phyloP scores from a whole-genome alignment of 768 basidiomycete genomes.

The Saitozyma podzolica region DNA sequence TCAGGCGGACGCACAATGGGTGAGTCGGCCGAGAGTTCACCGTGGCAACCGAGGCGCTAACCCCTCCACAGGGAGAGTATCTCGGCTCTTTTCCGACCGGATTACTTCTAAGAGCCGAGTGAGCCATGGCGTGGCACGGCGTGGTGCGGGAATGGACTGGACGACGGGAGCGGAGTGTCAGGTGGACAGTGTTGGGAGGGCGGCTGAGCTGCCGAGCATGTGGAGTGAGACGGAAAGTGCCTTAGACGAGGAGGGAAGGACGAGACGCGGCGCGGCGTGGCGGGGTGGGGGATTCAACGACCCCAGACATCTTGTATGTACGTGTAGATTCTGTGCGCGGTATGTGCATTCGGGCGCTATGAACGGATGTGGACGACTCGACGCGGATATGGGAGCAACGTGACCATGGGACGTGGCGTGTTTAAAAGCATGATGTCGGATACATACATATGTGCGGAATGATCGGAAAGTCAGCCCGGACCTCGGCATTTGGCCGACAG shows the following conservation, averaged over 20 bases:
- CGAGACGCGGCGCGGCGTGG: background rate
- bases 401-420: too few species aligned
- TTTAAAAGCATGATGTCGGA: too few species aligned
- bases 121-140: background rate
- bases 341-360: too few species aligned
- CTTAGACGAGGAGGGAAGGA: too few species aligned
- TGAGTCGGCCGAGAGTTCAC: constrained; percentile 16
- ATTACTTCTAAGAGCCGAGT: constrained; percentile 16
- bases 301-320: too few species aligned
- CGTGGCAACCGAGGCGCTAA: constrained; percentile 7
- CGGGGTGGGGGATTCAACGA: too few species aligned
- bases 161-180: constrained; percentile 1
- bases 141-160: background rate
- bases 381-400: too few species aligned
- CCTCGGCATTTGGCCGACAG: too few species aligned
- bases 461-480: too few species aligned
- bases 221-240: background rate
- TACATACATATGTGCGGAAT: too few species aligned
- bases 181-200: background rate
- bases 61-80: constrained; percentile 44
- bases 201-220: background rate
- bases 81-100: constrained; percentile 48
- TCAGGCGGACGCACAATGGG: constrained; percentile 92
- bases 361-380: too few species aligned
- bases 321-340: too few species aligned